Evolutionary conservation across 805 yeast species (phyloP), one percentile per base, ranked within the genome.

Genomic region (Spathaspora passalidarum): DNA sequence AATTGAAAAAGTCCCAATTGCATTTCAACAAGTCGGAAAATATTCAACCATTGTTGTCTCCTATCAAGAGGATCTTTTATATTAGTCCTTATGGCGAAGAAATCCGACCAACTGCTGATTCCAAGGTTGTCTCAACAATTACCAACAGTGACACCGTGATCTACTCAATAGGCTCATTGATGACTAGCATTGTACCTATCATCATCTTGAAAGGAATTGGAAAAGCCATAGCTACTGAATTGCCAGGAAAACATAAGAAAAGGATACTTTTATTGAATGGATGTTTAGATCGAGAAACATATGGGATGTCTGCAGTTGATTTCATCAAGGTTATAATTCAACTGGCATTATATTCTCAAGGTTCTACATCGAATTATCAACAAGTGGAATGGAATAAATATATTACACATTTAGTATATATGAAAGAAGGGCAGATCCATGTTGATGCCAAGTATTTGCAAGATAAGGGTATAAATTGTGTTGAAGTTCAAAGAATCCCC

Each of bases 61-160:
- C 96, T 1, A 82, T 90, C 8, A 71, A 77, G 20, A 67, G 92
- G 29, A 78, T 90, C 3, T 83, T 81, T 53, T 90, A 91, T 59
- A 85, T 90, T 41, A 87, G 90, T 16, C 91, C 94, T 1, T 87
- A 86, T 59, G 96, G 96, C 1, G 88, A 86, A 55, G 97, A 90
- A 59, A 83, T 87, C 20, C 79, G 81, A 51, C 96, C 97, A 2
- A 62, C 69, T 25, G 90, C 92, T 1, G 84, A 84, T 52, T 63
- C 80, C 2, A 67, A 87, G 40, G 90, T 84, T 0, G 59, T 80
- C 1, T 62, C 76, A 1, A 70, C 77, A 19, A 59, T 89, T 2
- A 56, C 69, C 17, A 57, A 68, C 3, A 68, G 88, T 0, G 77
- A 82, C 32, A 69, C 78, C 11, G 66, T 90, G 0, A 69, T 91